Conservation (phyloP, 2,329 filamentous ascomycete species). For the Trichoderma breve region DNA sequence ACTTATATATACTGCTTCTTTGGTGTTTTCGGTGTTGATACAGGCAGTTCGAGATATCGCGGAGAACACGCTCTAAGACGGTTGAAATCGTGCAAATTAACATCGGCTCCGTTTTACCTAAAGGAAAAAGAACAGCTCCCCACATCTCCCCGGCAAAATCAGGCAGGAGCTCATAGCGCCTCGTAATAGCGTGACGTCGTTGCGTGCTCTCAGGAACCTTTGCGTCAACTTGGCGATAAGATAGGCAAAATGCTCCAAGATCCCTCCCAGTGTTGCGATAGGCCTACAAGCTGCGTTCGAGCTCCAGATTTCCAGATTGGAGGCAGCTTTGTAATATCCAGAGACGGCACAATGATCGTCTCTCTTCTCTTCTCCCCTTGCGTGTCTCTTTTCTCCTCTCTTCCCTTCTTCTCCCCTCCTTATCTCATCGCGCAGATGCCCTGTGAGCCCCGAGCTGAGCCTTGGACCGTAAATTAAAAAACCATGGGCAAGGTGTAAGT, state of each 20-base stretch:
- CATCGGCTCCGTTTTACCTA: not conserved
- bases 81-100: not conserved
- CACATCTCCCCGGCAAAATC: slow-evolving; percentile 3
- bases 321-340: slow-evolving; percentile 6
- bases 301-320: not conserved
- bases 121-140: not conserved
- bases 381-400: not conserved
- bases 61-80: not conserved
- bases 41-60: not conserved
- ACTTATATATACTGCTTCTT: not conserved
- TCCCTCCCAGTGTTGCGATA: not conserved
- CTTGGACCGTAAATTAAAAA: not conserved
- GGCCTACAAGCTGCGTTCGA: not conserved
- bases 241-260: not conserved
- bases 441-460: not conserved
- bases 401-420: not conserved
- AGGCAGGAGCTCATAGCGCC: slow-evolving; percentile 18
- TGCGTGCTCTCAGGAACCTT: slow-evolving; percentile 12
- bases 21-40: not conserved
- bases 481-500: slow-evolving; percentile 22
- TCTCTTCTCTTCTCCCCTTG: not conserved
- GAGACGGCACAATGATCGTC: not conserved
- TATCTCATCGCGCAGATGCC: not conserved
- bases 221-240: slow-evolving; percentile 10
- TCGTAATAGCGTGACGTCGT: slow-evolving; percentile 18